Evolutionary conservation across 1,139 yeast genomes (phyloP), one percentile per base, ranked within the genome.

Genomic region (Hemisphaericaspora lyxosophila): DNA sequence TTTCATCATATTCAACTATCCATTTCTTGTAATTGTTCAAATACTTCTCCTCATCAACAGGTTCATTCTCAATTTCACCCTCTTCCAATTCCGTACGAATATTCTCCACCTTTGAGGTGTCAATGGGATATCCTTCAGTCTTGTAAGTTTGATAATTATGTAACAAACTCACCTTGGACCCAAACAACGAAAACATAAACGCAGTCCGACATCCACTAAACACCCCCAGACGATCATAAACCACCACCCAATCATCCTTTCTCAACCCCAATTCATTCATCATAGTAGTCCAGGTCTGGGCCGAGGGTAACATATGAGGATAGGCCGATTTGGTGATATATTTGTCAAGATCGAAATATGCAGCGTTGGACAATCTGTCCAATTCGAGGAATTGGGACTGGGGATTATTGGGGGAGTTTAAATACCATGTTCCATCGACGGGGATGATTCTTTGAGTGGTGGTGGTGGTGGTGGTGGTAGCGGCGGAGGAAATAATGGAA

Each of bases 141-240:
- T 55, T 52, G 49, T 85, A 89, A 16, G 60, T 59, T 6, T 75
- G 73, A 53, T 68, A 90, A 46, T 83, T 85, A 62, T 90, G 85
- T 49, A 92, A 71, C 38, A 90, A 59, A 48, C 69, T 73, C 8
- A 89, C 85, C 35, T 69, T 63, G 58, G 89, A 97, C 4, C 94
- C 94, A 59, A 83, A 86, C 4, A 85, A 68, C 20, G 80, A 70
- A 51, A 90, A 73, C 51, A 89, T 87, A 96, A 96, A 92, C 1
- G 90, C 90, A 19, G 85, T 94, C 47, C 98, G 71, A 24, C 97
- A 96, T 4, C 90, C 79, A 28, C 95, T 82, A 60, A 90, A 88
- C 45, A 85, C 80, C 1, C 96, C 96, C 31, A 75, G 73, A 47
- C 81, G 80, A 59, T 92, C 98, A 57, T 92, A 92, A 7, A 92